phyloP scores from a whole-genome alignment of 2,329 filamentous ascomycete genomes.

The Exophiala lecanii-corni region DNA sequence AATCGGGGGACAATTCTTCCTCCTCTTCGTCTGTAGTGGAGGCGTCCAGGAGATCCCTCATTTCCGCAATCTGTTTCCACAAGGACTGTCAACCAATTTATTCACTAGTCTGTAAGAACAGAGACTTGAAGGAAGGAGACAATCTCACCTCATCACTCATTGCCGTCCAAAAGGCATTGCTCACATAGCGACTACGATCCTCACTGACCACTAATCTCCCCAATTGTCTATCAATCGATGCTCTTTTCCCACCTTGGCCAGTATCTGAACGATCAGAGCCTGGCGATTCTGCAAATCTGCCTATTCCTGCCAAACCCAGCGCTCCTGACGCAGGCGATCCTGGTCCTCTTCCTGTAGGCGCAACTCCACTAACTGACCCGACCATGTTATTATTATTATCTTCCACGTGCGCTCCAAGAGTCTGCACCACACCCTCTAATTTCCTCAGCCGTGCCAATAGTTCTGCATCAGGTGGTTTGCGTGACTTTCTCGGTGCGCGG shows the following conservation, averaged over 20 bases:
- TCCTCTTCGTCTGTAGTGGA: conserved; percentile 53
- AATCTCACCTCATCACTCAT: conserved; percentile 53
- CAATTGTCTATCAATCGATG: conserved; percentile 43
- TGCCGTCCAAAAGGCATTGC: conserved; percentile 58
- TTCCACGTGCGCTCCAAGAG: conserved; percentile 46
- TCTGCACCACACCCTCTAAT: conserved; percentile 59
- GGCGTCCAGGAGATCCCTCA: conserved; percentile 57
- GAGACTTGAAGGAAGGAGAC: too few relatives aligned
- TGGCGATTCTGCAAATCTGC: too few relatives aligned
- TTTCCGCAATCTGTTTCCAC: conserved; percentile 55
- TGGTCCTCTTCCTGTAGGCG: too few relatives aligned
- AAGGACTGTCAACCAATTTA: too few relatives aligned
- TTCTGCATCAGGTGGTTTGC: conserved; percentile 56
- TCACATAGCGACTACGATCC: conserved; percentile 57
- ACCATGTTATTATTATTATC: too few relatives aligned
- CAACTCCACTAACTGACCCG: too few relatives aligned
- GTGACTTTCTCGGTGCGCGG: conserved; percentile 54
- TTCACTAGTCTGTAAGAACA: too few relatives aligned
- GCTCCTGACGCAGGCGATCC: too few relatives aligned
- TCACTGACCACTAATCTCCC: conserved; percentile 57
- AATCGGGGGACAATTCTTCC: conserved; percentile 44
- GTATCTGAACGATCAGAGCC: conserved; percentile 7
- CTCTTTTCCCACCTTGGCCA: conserved; percentile 5
- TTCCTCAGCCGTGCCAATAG: conserved; percentile 53
- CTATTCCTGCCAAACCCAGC: too few relatives aligned